Base-by-base conservation (phyloP, 805 yeast genomes). In the Saccharomycopsis selenospora region DNA sequence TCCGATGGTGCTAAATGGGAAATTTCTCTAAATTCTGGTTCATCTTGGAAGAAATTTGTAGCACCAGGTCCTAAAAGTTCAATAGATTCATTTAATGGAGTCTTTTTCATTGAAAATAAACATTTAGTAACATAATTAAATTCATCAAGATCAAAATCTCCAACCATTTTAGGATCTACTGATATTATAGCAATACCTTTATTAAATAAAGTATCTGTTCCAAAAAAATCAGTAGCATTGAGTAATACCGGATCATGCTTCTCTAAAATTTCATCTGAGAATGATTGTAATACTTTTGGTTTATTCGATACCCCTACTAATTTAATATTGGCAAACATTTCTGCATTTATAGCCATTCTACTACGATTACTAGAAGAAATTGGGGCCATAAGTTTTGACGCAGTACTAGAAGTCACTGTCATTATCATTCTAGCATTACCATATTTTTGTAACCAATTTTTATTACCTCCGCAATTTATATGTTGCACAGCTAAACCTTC, bases 31-130 rank as follows among this genome's bases (percentile, higher is more conserved):
- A 63, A 57, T 1, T 71, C 56, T 10, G 73, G 63, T 4, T 61
- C 64, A 2, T 48, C 49, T 1, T 36, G 43, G 46, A 70, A 72
- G 52, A 75, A 82, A 2, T 75, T 80, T 2, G 61, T 69, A 0
- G 93, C 95, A 2, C 96, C 97, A 1, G 95, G 90, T 0, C 95
- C 95, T 7, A 91, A 64, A 18, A 76, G 68, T 11, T 69, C 65
- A 1, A 84, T 54, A 2, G 76, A 67, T 18, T 73, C 76, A 0
- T 54, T 47, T 8, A 81, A 59, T 0, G 80, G 72, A 14, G 72
- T 65, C 8, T 68, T 60, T 42, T 68, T 66, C 27, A 72, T 62
- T 18, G 79, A 68, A 67, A 81, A 72, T 36, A 87, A 60, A 56
- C 75, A 76, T 56, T 77, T 81, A 14, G 82, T 69, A 13, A 89